Evolutionary conservation across 768 basidiomycete genomes (phyloP).

Genomic region (Porphyrellus cyaneotinctus): DNA sequence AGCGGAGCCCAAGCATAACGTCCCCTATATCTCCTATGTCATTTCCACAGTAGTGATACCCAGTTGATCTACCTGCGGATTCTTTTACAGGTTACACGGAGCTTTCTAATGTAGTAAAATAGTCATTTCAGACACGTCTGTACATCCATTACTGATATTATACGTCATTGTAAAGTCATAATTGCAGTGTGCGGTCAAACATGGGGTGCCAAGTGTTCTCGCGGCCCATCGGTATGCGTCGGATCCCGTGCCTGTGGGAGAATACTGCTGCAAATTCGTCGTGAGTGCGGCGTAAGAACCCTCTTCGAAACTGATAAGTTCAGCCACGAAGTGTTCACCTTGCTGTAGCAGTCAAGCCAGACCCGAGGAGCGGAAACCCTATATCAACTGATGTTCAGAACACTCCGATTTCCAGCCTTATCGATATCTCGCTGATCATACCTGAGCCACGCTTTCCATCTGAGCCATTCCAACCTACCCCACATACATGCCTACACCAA

Average conservation of each 20-base stretch:
- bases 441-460: neutral
- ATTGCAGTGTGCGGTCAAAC: neutral
- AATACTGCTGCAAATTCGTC: neutral
- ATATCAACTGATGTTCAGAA: neutral
- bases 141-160: neutral
- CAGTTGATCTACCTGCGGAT: neutral
- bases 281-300: neutral
- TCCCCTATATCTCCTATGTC: neutral
- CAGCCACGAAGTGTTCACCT: neutral
- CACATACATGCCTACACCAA: neutral
- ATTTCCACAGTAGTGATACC: neutral
- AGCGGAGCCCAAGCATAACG: neutral
- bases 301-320: neutral
- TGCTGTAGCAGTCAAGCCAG: neutral
- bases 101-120: neutral
- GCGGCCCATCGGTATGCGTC: neutral
- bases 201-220: neutral
- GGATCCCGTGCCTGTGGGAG: neutral
- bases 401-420: neutral
- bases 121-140: too few relatives aligned
- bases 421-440: neutral
- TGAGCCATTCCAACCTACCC: neutral
- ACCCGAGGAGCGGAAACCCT: neutral
- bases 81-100: neutral
- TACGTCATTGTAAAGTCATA: neutral